Conservation (phyloP, 371 early-diverging fungal species). For the Lichtheimia ramosa region DNA sequence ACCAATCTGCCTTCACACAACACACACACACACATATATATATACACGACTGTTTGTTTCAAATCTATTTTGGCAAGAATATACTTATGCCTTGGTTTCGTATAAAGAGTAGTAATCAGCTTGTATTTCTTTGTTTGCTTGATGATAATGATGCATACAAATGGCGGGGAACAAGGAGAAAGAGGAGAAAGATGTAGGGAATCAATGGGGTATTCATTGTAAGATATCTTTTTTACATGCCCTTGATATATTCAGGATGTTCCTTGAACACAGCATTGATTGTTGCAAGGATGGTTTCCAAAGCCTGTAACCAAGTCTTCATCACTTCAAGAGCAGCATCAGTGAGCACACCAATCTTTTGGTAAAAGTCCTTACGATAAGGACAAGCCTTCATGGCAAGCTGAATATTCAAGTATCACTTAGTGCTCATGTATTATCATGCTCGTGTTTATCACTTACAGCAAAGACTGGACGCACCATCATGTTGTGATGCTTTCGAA, state of each 20-base stretch:
- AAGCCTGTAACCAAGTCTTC: slow-evolving; percentile 70
- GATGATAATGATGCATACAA: too few species aligned
- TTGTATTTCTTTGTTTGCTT: too few species aligned
- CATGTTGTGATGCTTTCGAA: slow-evolving; percentile 81
- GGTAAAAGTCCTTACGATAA: slow-evolving; percentile 85
- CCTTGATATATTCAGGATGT: slow-evolving; percentile 50
- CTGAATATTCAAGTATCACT: too few species aligned
- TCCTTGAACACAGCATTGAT: slow-evolving; percentile 26
- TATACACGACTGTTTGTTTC: neutral
- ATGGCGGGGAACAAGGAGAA: too few species aligned
- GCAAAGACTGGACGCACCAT: slow-evolving; percentile 81
- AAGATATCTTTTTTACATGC: slow-evolving; percentile 36
- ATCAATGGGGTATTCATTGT: too few species aligned
- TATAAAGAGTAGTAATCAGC: too few species aligned
- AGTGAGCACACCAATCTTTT: slow-evolving; percentile 72
- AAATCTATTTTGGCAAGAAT: neutral
- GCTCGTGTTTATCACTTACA: slow-evolving; percentile 41
- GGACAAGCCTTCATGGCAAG: slow-evolving; percentile 96
- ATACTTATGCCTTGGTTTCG: too few species aligned
- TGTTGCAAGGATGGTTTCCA: slow-evolving; percentile 60
- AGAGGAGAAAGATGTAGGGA: too few species aligned
- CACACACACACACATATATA: neutral
- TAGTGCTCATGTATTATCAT: too few species aligned
- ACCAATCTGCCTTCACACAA: neutral
- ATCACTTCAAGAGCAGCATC: slow-evolving; percentile 56